phyloP scores from a whole-genome alignment of 225 moss, liverwort and hornwort genomes.

The Neckera pumila region DNA sequence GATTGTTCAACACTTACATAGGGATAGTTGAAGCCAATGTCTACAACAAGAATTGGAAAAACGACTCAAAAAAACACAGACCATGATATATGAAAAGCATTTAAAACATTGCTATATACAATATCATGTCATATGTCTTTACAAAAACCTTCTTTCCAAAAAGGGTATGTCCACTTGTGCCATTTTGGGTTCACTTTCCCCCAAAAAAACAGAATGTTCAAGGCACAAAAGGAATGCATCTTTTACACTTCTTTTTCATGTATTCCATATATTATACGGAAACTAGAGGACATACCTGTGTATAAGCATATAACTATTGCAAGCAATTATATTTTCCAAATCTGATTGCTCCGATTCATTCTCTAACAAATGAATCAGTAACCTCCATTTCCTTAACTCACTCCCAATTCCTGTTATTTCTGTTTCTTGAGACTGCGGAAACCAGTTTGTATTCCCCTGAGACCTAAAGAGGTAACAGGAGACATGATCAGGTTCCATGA shows the following conservation, averaged over 20 bases:
- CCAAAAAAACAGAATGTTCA: not conserved
- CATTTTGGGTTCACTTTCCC: not conserved
- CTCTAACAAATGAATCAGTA: not conserved
- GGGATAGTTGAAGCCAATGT: fast-evolving
- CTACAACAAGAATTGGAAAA: not conserved
- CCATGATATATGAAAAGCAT: not conserved
- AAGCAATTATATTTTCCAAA: not conserved
- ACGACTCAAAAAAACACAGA: fast-evolving
- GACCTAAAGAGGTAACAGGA: not conserved
- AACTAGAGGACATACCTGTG: fast-evolving
- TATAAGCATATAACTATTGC: not conserved
- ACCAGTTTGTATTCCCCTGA: not conserved
- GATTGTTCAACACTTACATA: no score
- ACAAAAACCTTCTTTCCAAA: not conserved
- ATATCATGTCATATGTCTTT: no score
- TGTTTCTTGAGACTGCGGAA: not conserved
- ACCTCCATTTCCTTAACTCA: not conserved
- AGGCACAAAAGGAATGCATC: not conserved
- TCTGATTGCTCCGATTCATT: not conserved
- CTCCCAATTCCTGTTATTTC: not conserved
- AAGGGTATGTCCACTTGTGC: not conserved
- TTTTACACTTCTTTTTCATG: no score
- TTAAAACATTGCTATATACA: not conserved
- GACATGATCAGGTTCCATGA: not conserved
- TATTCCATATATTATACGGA: not conserved